Evolutionary conservation across 345 rosid genomes (phyloP), one percentile per base, ranked within the genome.

Genomic region (Angophora floribunda): DNA sequence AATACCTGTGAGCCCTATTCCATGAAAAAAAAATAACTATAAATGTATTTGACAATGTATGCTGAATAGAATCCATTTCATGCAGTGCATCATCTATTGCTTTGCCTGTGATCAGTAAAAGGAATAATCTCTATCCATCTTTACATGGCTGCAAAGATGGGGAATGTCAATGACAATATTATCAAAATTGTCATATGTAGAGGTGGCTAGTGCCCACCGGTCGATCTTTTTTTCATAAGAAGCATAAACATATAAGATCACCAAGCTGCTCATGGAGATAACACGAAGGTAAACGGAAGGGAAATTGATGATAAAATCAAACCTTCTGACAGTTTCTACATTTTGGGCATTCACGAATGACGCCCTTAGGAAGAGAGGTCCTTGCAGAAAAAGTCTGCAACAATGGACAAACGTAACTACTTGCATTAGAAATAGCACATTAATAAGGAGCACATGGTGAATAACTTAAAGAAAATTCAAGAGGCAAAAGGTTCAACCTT

Each of bases 281-380:
- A 30, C 19, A 51, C 26, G 45, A 67, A 85, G 82, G 61, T n/a
- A 80, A 51, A 70, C 13, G 3, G 85, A 50, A 82, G 36, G n/a
- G 24, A 67, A 32, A 52, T 55, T 75, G 49, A 63, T 16, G 41
- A 70, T 57, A 87, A 59, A 82, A 90, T 88, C 85, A 85, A 93
- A 98, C 99, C 99, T 97, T 98, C 88, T 95, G 99, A 94, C 99
- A 97, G 90, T 93, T 95, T 87, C 89, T 93, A 91, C 99, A 96
- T 51, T 94, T 92, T 67, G 93, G 92, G 91, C 98, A 96, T 82
- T 96, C 99, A 26, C 95, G 95, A 52, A 95, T 88, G 87, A 97
- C 98, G 7, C 99, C 99, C 91, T 94, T 95, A 32, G 99, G 97
- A 88, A 96, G 94, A 87, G 85, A 88, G 89, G 93, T 91, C 94